Conservation (phyloP, 1,284 basidiomycete genomes). For the Puccinia coronata region DNA sequence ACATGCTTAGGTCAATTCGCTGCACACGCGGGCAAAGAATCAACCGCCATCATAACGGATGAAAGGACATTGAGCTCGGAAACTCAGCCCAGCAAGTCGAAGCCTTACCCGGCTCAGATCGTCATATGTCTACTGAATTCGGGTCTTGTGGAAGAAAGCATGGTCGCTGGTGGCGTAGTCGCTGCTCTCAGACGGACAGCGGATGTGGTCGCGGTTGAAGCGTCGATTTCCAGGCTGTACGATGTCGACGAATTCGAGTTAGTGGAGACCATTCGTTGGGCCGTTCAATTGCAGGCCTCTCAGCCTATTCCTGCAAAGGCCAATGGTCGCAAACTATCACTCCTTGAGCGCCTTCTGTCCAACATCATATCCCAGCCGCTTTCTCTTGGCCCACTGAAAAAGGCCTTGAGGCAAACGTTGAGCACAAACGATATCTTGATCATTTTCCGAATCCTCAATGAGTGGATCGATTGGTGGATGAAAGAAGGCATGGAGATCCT, state of each 20-base stretch:
- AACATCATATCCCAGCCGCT: conserved; percentile 26
- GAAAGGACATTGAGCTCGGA: not conserved
- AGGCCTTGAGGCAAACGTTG: conserved; percentile 12
- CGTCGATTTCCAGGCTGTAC: conserved; percentile 16
- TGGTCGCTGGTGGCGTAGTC: conserved; percentile 31
- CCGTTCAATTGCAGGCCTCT: conserved; percentile 6
- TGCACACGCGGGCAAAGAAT: not conserved
- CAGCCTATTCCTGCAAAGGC: not conserved
- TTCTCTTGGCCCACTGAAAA: conserved; percentile 9
- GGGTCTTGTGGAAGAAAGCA: conserved; percentile 27
- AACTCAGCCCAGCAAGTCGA: not conserved
- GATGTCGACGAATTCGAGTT: conserved; percentile 26
- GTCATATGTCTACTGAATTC: conserved; percentile 21
- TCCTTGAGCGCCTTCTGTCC: not conserved
- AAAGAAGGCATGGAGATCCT: conserved; percentile 8
- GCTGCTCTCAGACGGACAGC: conserved; percentile 13
- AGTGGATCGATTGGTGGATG: conserved; percentile 42
- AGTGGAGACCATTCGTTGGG: conserved; percentile 25
- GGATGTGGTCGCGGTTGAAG: conserved; percentile 1
- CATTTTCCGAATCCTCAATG: conserved; percentile 16
- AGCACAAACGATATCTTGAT: conserved; percentile 11
- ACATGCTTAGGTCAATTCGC: conserved; percentile 26
- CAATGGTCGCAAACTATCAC: not conserved
- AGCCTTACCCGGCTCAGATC: conserved; percentile 32
- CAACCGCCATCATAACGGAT: not conserved